Base-by-base conservation (phyloP, 2,329 filamentous ascomycete species). In the Nakataea oryzae region DNA sequence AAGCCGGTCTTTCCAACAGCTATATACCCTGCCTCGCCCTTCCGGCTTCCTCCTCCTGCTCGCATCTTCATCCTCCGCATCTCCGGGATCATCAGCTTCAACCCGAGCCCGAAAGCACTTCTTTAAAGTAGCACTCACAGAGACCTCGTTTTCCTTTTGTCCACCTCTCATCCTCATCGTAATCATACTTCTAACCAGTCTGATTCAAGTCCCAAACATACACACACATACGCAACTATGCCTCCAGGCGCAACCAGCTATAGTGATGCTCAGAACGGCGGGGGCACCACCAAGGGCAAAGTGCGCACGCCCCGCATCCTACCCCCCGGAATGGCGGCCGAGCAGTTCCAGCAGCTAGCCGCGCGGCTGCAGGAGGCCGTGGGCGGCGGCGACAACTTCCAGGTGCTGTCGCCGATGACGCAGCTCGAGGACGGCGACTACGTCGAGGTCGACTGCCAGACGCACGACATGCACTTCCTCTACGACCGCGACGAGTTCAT, bases 401-500 rank as follows among this genome's bases (percentile, higher is more conserved):
- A 60, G 1, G 61, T 71, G n/a, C 65, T 71, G 24, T 21, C 24
- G 28, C 24, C 24, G 11, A 11, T 13, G n/a, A 32, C 32, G 66
- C 54, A 34, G 68, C 63, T 72, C 1, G 34, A 63, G 6, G 65
- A 73, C 9, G 66, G 66, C 6, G 64, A 66, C 30, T 73, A 73
- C 50, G 61, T 69, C 17, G 67, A 72, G 28, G 70, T 65, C 6
- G 62, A 65, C 61, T 58, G 56, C 56, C 67, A 72, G 58, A 68
- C 68, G 1, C 74, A 77, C 63, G 74, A 77, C 60, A 72, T 73
- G 67, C 71, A 72, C 64, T 67, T 75, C 62, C 65, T 81, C 30
- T 65, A 75, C 41, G 74, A 76, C 24, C 72, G 76, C 62, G 74
- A 76, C 7, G 74, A 76, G 59, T 74, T 81, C 61, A 70, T 80